Evolutionary conservation across 495 filamentous ascomycete species (phyloP).

Genomic region (Poronia punctata): DNA sequence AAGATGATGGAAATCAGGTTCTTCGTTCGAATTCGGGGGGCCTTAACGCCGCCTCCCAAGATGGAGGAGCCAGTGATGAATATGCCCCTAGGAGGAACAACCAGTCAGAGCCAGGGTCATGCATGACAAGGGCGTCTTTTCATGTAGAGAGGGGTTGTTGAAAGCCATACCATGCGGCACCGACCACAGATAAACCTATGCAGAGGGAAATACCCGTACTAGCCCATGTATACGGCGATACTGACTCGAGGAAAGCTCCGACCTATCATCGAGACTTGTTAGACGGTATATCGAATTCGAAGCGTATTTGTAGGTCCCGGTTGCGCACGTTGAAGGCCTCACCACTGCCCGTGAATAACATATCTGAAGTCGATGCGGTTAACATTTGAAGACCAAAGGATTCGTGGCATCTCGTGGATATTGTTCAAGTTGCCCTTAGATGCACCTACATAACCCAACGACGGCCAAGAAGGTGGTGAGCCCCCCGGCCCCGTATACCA

Average conservation of each 20-base stretch:
- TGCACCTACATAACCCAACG: slow-evolving; percentile 72
- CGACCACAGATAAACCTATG: slow-evolving; percentile 90
- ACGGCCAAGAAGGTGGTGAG: slow-evolving; percentile 66
- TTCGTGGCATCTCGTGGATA: too few species aligned
- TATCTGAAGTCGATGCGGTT: slow-evolving; percentile 54
- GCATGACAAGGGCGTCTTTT: neutral
- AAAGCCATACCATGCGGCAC: slow-evolving; percentile 82
- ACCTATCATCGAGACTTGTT: slow-evolving; percentile 48
- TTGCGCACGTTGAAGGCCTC: slow-evolving; percentile 88
- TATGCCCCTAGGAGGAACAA: slow-evolving; percentile 69
- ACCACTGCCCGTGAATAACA: slow-evolving; percentile 94
- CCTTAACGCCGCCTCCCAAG: slow-evolving; percentile 90
- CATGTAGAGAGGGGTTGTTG: neutral
- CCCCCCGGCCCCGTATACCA: slow-evolving; percentile 61
- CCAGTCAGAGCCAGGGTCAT: neutral
- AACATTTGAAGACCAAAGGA: slow-evolving; percentile 25
- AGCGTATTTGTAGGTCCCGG: slow-evolving; percentile 3
- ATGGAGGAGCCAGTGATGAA: slow-evolving; percentile 99
- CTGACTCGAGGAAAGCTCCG: slow-evolving; percentile 86
- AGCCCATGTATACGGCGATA: slow-evolving; percentile 94
- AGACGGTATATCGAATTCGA: slow-evolving; percentile 14
- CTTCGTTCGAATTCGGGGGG: slow-evolving; percentile 95
- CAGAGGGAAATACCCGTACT: slow-evolving; percentile 85
- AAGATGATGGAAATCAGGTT: slow-evolving; percentile 99
- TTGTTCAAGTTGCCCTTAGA: too few species aligned